Conservation (phyloP, 192 early-diverging fungal genomes). For the Coemansia sp. region DNA sequence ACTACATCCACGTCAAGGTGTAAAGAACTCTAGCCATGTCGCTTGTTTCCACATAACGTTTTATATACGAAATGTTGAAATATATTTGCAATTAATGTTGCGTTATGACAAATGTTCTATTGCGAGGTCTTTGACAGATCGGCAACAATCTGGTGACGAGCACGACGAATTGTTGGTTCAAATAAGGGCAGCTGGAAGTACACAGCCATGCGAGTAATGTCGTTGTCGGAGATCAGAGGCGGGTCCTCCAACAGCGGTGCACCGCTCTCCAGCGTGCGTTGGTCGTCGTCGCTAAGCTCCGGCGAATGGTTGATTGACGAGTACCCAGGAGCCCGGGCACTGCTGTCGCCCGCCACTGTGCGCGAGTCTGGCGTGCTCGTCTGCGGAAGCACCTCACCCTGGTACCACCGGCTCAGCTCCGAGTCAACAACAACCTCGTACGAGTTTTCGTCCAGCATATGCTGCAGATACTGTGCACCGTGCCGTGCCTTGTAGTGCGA, state of each 20-base stretch:
- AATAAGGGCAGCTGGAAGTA: constrained; percentile 49
- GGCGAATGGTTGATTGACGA: constrained; percentile 9
- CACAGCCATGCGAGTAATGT: constrained; percentile 38
- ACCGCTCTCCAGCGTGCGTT: constrained; percentile 30
- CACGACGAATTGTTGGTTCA: constrained; percentile 53
- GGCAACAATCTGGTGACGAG: constrained; percentile 57
- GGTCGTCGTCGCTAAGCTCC: constrained; percentile 24
- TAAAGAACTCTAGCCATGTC: neutral
- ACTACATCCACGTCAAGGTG: constrained; percentile 40
- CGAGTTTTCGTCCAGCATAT: constrained; percentile 28
- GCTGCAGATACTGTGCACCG: constrained; percentile 52
- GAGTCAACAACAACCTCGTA: constrained; percentile 37
- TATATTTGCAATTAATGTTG: too few relatives aligned
- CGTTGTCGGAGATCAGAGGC: constrained; percentile 31
- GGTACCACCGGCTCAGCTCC: constrained; percentile 38
- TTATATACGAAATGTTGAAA: neutral
- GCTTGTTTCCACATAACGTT: neutral
- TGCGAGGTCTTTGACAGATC: constrained; percentile 14
- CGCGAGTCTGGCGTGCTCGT: constrained; percentile 13
- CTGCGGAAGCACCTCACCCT: constrained; percentile 1
- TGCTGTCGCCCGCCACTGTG: constrained; percentile 9
- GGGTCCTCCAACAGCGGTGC: constrained; percentile 25
- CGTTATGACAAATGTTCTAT: neutral
- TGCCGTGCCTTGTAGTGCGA: constrained; percentile 75
- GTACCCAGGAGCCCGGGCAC: neutral